Evolutionary conservation across 371 early-diverging fungal genomes (phyloP).

Genomic region (Blastocladiella emersonii): DNA sequence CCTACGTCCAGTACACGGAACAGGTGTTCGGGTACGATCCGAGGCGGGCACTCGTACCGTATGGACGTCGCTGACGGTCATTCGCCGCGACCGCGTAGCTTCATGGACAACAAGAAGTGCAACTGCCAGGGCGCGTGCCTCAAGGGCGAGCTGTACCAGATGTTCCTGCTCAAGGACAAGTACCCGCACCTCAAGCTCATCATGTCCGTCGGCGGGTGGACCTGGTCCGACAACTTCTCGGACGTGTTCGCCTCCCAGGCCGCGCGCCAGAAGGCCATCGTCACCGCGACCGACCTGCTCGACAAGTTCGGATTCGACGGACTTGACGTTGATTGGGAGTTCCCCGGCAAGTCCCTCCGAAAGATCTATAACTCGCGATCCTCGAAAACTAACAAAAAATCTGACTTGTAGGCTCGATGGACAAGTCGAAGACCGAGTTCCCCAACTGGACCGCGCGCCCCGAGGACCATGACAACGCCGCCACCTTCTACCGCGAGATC

Average conservation of each 20-base stretch:
- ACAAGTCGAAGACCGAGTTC: background rate
- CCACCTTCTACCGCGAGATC: background rate
- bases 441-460: background rate
- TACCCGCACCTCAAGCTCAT: constrained; percentile 3
- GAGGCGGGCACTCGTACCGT: too few species aligned
- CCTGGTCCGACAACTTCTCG: constrained; percentile 1
- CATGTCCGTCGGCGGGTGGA: background rate
- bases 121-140: constrained; percentile 1
- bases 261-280: background rate
- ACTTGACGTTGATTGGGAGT: background rate
- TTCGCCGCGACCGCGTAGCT: too few species aligned
- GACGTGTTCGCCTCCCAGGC: background rate
- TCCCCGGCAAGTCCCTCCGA: too few species aligned
- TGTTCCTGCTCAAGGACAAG: constrained; percentile 1
- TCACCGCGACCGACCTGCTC: background rate
- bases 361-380: too few species aligned
- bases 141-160: constrained; percentile 1
- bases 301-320: background rate
- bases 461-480: background rate
- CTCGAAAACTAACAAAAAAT: too few species aligned
- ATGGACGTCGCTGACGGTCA: too few species aligned
- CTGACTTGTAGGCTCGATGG: too few species aligned
- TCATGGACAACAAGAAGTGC: background rate
- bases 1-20: background rate
- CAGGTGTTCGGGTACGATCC: background rate